Evolutionary conservation across 306 rosid genomes (phyloP).

Genomic region (Alnus glutinosa): DNA sequence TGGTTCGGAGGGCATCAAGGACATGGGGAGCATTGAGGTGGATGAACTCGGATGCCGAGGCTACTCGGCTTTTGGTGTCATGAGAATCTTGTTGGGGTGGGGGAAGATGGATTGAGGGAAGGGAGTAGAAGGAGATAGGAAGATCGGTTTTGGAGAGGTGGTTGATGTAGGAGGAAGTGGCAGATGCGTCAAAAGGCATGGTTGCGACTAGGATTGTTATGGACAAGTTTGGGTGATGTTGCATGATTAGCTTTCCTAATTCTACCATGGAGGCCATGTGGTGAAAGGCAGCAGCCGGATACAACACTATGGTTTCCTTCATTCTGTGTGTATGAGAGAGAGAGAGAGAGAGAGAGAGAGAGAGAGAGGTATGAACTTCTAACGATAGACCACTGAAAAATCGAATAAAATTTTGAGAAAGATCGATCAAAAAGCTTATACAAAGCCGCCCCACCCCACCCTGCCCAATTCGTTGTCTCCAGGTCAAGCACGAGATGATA

Average conservation of each 20-base stretch:
- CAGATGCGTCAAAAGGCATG: not conserved
- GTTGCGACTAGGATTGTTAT: conserved; percentile 17
- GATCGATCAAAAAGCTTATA: not conserved
- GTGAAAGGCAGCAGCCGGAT: conserved; percentile 20
- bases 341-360: not conserved
- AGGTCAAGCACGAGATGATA: not conserved
- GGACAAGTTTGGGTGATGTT: conserved; percentile 6
- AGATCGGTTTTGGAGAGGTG: conserved; percentile 8
- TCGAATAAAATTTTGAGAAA: not conserved
- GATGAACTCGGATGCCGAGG: not conserved
- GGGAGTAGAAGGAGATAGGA: conserved; percentile 30
- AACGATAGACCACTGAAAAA: too few species aligned
- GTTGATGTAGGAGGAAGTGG: conserved; percentile 7
- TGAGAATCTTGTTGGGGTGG: not conserved
- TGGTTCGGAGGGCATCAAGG: conserved; percentile 1
- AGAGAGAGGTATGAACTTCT: too few species aligned
- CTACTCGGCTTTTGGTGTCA: not conserved
- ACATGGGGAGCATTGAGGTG: conserved; percentile 9
- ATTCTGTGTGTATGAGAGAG: not conserved
- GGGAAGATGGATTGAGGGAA: conserved; percentile 15
- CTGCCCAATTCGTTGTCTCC: not conserved
- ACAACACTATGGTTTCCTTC: conserved; percentile 20
- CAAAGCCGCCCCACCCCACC: not conserved
- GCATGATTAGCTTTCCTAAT: conserved; percentile 27
- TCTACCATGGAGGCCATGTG: conserved; percentile 31